Base-by-base conservation (phyloP, 2,329 filamentous ascomycete species). In the Aspergillus carbonarius region DNA sequence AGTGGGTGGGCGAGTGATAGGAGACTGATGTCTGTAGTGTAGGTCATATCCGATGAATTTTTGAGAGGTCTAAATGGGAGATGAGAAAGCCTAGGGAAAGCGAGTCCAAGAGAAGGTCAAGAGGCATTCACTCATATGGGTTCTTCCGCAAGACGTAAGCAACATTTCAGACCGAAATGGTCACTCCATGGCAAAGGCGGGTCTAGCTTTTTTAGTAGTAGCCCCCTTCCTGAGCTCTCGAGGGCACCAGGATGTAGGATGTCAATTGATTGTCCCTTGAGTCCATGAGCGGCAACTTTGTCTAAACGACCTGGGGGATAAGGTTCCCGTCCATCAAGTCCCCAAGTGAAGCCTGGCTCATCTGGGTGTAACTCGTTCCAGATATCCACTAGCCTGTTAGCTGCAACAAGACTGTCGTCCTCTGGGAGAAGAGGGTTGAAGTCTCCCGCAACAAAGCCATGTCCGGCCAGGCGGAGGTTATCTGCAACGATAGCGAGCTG, bases 371-470 rank as follows among this genome's bases (percentile, higher is more conserved):
- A 55, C 10, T 61, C 54, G 6, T 49, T 37, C 76, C 75, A 78
- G 5, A 67, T 73, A 60, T 79, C 76, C 0, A 69, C 50, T 8
- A 79, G 69, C 0, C 63, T 60, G 56, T 74, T 77, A 2, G 66
- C 62, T 12, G 58, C 54, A 0, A 79, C 58, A 5, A 77, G 65
- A 0, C 51, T 40, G 2, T 60, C 59, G 53, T 79, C 77, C 46
- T 74, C 70, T 0, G 71, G 68, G 3, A 75, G 61, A 3, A 76
- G 70, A 2, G 73, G 71, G 54, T 79, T 78, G 58, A 78, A 79
- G 54, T 78, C 75, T 10, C 76, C 77, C 3, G 76, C 75, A 2
- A 78, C 66, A 4, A 79, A 44, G 0, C 74, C 76, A 23, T 58
- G 62, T 0, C 66, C 69, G 3, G 67, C 57, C 13, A 61, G 61